phyloP scores from a whole-genome alignment of 306 rosid species.

The Benincasa hispida region DNA sequence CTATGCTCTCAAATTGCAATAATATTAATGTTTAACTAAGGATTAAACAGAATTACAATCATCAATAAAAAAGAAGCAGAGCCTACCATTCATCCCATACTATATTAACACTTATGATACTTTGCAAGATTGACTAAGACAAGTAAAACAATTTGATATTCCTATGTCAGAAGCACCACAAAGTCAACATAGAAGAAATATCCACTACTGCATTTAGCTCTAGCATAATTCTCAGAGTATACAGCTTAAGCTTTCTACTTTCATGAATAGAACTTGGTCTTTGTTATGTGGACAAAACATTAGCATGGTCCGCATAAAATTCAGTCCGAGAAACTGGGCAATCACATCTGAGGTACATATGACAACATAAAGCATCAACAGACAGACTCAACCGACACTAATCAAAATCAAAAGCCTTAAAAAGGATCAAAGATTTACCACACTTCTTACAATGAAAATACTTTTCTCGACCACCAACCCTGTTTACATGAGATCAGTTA shows the following conservation, averaged over 20 bases:
- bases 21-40: not conserved
- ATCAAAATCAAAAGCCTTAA: not conserved
- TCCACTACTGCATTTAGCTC: not conserved
- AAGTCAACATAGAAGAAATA: too few species aligned
- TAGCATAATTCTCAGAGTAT: not conserved
- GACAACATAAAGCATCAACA: not conserved
- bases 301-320: not conserved
- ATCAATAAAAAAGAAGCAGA: not conserved
- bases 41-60: not conserved
- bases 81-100: not conserved
- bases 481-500: constrained; percentile 22
- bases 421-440: constrained; percentile 36
- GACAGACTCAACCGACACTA: not conserved
- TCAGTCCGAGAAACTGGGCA: not conserved
- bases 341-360: not conserved
- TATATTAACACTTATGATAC: not conserved
- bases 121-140: not conserved
- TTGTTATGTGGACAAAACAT: not conserved
- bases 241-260: not conserved
- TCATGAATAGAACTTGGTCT: not conserved
- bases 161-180: not conserved
- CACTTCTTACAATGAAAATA: constrained; percentile 89
- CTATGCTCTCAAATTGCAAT: not conserved
- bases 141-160: not conserved
- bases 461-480: constrained; percentile 78